A percentile compares a stretch with the other conserved stretches of the same genome.
phyloP scores from a whole-genome alignment of 192 early-diverging fungal species.

The Backusella liffmaniae region DNA sequence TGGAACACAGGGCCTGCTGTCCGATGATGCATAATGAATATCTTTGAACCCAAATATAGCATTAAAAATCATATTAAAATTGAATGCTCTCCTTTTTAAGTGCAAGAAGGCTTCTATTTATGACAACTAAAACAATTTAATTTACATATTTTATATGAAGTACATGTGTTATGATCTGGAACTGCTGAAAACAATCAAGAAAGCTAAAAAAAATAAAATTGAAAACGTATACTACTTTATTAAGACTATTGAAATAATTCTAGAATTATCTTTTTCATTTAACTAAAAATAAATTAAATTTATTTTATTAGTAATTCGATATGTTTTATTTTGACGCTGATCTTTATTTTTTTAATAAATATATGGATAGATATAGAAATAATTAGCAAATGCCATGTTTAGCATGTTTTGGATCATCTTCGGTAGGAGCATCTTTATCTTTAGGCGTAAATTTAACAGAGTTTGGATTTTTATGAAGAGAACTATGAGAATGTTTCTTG shows the following conservation, averaged over 20 bases:
- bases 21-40: background rate
- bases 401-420: background rate
- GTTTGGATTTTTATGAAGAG: background rate
- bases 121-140: background rate
- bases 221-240: background rate
- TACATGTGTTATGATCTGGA: background rate
- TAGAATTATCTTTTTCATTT: background rate
- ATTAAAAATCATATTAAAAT: background rate
- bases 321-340: background rate
- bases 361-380: background rate
- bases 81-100: background rate
- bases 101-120: background rate
- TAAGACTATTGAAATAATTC: background rate
- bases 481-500: background rate
- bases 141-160: background rate
- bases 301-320: background rate
- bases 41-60: background rate
- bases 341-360: background rate
- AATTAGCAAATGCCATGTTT: constrained; percentile 6
- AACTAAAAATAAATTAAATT: background rate
- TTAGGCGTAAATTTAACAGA: background rate
- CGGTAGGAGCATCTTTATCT: background rate
- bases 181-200: background rate
- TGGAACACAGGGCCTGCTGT: background rate
- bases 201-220: background rate